A percentile compares a stretch with the other conserved stretches of the same genome.
Conservation (phyloP, 2,329 filamentous ascomycete species). For the Neofusicoccum parvum region DNA sequence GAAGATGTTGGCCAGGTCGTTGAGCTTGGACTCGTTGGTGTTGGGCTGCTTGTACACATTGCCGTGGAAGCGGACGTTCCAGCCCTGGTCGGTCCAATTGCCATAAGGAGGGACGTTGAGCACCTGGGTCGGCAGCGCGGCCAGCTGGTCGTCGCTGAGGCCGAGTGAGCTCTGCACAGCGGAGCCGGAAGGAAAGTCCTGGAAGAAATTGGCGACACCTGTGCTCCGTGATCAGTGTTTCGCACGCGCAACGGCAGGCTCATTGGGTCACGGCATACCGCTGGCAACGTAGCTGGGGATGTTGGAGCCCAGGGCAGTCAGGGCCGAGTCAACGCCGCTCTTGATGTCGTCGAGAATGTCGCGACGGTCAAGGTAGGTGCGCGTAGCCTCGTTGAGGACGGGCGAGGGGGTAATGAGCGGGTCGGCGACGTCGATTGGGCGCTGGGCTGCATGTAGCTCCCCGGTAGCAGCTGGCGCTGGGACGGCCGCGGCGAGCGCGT, state of each 20-base stretch:
- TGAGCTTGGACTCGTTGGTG: slow-evolving; percentile 64
- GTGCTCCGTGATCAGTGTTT: neutral
- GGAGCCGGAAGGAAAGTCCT: slow-evolving; percentile 64
- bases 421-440: slow-evolving; percentile 4
- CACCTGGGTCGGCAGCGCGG: slow-evolving; percentile 67
- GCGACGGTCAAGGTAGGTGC: slow-evolving; percentile 28
- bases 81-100: slow-evolving; percentile 78
- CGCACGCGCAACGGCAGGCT: neutral
- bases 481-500: slow-evolving; percentile 16
- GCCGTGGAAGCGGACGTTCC: slow-evolving; percentile 76
- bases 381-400: slow-evolving; percentile 10
- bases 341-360: slow-evolving; percentile 37
- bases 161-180: slow-evolving; percentile 64
- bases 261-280: slow-evolving; percentile 27
- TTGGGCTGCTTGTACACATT: slow-evolving; percentile 81
- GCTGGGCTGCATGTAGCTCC: neutral
- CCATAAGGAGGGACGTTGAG: slow-evolving; percentile 67
- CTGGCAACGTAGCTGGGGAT: slow-evolving; percentile 41
- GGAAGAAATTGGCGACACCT: slow-evolving; percentile 68
- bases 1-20: slow-evolving; percentile 71
- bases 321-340: slow-evolving; percentile 33
- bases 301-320: slow-evolving; percentile 36
- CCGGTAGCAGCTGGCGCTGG: slow-evolving; percentile 12
- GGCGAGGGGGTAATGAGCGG: slow-evolving; percentile 19
- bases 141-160: slow-evolving; percentile 60